Evolutionary conservation across 495 filamentous ascomycete genomes (phyloP), one percentile per base, ranked within the genome.

Genomic region (Penicillium psychrofluorescens): DNA sequence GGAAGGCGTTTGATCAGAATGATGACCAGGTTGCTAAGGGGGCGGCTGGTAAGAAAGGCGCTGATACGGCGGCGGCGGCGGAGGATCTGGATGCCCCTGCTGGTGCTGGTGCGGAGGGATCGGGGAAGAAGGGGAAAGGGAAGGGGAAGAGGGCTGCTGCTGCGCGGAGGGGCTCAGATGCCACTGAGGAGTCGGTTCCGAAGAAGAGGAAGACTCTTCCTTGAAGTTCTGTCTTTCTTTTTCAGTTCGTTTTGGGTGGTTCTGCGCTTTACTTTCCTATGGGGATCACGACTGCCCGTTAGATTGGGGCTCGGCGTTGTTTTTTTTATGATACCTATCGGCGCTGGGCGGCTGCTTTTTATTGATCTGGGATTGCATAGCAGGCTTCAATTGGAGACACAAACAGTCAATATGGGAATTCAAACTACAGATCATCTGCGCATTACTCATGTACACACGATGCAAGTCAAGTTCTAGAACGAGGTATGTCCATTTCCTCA

Each of bases 1-100:
- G 86, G 11, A 86, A 84, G 61, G 74, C 76, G 11, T 80, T 91
- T 40, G 77, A 84, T 59, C 65, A 63, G 49, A 70, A 67, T 40
- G 74, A 73, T 56, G 69, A 73, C 29, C 66, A 73, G 56, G 64
- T 73, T 29, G 68, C 58, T 6, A 71, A 69, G 47, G 66, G 68
- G 42, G 61, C 66, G 11, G 22, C 22, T 22, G 62, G 62, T 2
- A 69, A 66, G 48, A 70, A 68, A 46, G 61, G 57, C 15, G 44
- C 46, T 29, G 43, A 43, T 3, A 42, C 44, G 2, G 34, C 45
- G 0, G 42, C 45, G 0, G 42, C 13, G 2, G 39, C 31, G 30
- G 54, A 52, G 1, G 54, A 35, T 0, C 58, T 62, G 33, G 43
- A 49, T 38, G 54, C 43, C 12, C 58, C 55, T 40, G 41, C 51